Evolutionary conservation across 192 early-diverging fungal species (phyloP), one percentile per base, ranked within the genome.

Genomic region (Coemansia sp.): DNA sequence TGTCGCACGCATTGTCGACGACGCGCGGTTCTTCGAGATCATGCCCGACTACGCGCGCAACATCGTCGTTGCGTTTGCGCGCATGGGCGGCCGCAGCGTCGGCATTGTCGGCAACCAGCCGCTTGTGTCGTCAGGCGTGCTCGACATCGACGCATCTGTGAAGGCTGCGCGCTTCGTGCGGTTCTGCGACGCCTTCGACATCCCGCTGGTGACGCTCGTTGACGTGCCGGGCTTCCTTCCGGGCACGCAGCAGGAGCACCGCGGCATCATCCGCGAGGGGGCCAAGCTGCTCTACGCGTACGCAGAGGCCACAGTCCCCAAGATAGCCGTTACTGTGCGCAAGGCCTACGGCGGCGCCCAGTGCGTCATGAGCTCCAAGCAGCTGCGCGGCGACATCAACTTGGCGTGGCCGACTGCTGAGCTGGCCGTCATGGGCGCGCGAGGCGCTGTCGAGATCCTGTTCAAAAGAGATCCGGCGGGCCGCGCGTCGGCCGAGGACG

Each of bases 311-410:
- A 98, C 96, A 8, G 94, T 96, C 15, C 96, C 96, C 46, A 98
- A 98, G 81, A 88, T 98, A 35, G 96, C 95, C 8, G 84, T 98
- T 23, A 97, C 97, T 57, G 94, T 92, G 21, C 84, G 96, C 23
- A 98, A 98, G 81, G 96, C 96, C 7, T 98, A 98, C 68, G 96
- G 96, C 60, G 96, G 96, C 45, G 96, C 96, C 8, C 97, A 98
- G 75, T 94, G 95, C 81, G 96, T 98, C 20, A 98, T 98, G 96
- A 87, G 86, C 64, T 95, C 93, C 10, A 98, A 98, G 85, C 96
- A 98, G 87, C 81, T 98, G 68, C 84, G 93, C 20, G 96, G 95
- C 58, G 96, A 98, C 66, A 66, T 88, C 49, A 96, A 95, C 82
- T 91, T 94, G 69, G 89, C 93, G 6, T 98, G 94, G 94, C 96